These are phyloP conservation scores for Lentinula guzmanii DNA, from an alignment of 768 basidiomycete genomes.

Conservation along the genomic window DNA sequence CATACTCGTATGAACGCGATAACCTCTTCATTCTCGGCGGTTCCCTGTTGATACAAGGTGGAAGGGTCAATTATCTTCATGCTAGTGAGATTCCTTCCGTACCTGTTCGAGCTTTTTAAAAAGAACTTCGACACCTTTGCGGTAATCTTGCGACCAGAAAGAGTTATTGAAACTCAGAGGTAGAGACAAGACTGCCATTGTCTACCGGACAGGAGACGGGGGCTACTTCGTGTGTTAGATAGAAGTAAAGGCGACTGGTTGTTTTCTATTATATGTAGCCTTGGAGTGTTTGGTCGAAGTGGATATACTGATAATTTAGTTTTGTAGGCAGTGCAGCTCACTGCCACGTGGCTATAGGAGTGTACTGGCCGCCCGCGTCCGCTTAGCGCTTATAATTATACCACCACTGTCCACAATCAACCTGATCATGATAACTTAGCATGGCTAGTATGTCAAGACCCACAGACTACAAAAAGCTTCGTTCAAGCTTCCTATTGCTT, in stretches of 20 bases:
- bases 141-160: constrained; percentile 93
- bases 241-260: neutral
- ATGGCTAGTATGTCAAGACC: too few relatives aligned
- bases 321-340: too few relatives aligned
- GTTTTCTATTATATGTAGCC: too few relatives aligned
- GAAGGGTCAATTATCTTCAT: constrained; percentile 9
- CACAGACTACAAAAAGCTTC: too few relatives aligned
- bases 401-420: too few relatives aligned
- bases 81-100: constrained; percentile 11
- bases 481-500: too few relatives aligned
- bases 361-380: too few relatives aligned
- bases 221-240: neutral
- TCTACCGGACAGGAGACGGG: neutral
- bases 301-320: too few relatives aligned
- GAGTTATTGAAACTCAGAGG: constrained; percentile 89
- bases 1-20: constrained; percentile 76
- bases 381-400: too few relatives aligned
- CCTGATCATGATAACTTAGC: too few relatives aligned
- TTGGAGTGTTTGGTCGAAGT: too few relatives aligned
- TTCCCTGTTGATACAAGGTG: constrained; percentile 44
- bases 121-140: constrained; percentile 74
- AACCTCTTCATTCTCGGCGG: constrained; percentile 79
- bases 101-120: constrained; percentile 78
- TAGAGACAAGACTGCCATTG: constrained; percentile 84
- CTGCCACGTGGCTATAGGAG: too few relatives aligned